Conservation (phyloP, 441 rosid species). For the Aleurites moluccanus region DNA sequence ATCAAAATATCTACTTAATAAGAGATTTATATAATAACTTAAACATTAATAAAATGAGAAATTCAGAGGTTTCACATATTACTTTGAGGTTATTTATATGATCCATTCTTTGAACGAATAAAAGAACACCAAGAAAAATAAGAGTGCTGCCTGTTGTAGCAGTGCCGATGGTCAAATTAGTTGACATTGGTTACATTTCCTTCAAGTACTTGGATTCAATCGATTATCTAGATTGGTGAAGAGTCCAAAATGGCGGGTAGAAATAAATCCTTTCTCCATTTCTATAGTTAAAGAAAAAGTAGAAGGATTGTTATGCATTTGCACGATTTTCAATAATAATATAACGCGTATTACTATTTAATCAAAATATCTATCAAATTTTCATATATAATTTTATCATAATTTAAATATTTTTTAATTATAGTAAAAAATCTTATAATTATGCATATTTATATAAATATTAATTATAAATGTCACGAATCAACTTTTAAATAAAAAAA, state of each 20-base stretch:
- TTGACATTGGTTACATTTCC: not conserved
- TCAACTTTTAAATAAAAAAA: too few relatives aligned
- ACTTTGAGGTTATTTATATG: too few relatives aligned
- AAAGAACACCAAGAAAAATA: not conserved
- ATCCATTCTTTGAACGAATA: too few relatives aligned
- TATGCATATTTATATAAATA: too few relatives aligned
- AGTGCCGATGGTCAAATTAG: not conserved
- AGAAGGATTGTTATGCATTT: not conserved
- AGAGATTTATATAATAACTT: too few relatives aligned
- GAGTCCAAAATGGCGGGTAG: conserved; percentile 3
- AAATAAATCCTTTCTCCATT: not conserved
- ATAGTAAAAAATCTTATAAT: too few relatives aligned
- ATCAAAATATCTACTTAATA: too few relatives aligned
- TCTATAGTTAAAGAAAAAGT: not conserved
- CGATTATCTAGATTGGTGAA: not conserved
- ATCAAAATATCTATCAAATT: not conserved
- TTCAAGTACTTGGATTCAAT: not conserved
- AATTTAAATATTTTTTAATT: too few relatives aligned
- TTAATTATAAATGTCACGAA: too few relatives aligned
- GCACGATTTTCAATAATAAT: not conserved
- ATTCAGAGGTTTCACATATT: too few relatives aligned
- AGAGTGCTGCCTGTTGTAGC: not conserved
- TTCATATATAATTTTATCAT: not conserved
- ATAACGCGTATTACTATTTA: not conserved
- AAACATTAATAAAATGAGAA: too few relatives aligned